Conservation (phyloP, 805 yeast genomes). For the Metschnikowia baotianmanensis region DNA sequence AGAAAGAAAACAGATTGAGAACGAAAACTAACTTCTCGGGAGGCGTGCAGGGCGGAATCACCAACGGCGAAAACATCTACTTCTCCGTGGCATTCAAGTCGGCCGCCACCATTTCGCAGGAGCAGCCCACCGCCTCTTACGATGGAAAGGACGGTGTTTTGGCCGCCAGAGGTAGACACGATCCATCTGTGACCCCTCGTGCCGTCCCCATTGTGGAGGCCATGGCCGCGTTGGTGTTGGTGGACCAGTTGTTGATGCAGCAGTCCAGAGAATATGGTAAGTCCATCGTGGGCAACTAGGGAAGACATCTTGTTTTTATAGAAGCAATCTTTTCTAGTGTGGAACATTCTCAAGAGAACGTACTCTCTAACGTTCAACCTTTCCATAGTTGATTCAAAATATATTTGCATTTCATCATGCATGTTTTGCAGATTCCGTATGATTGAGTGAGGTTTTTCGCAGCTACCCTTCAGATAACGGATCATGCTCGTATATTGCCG, state of each 20-base stretch:
- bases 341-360: not conserved
- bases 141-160: slow-evolving; percentile 84
- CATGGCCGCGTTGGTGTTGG: slow-evolving; percentile 93
- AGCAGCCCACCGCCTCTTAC: slow-evolving; percentile 84
- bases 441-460: too few species aligned
- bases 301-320: not conserved
- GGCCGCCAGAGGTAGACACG: slow-evolving; percentile 97
- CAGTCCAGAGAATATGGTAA: slow-evolving; percentile 62
- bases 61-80: slow-evolving; percentile 93
- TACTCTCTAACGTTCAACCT: too few species aligned
- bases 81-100: slow-evolving; percentile 97
- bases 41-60: slow-evolving; percentile 97
- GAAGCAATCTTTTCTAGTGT: not conserved
- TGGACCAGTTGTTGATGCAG: slow-evolving; percentile 83
- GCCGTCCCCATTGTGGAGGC: slow-evolving; percentile 99
- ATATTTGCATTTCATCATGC: too few species aligned
- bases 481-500: too few species aligned
- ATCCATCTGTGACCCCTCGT: slow-evolving; percentile 97
- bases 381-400: too few species aligned
- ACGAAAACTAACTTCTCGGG: slow-evolving; percentile 92
- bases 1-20: slow-evolving; percentile 60
- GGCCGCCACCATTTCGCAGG: slow-evolving; percentile 95
- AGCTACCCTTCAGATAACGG: too few species aligned
- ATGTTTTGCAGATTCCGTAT: too few species aligned
- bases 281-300: slow-evolving; percentile 10